Percentiles rank a stretch among this genome's conserved stretches.
Evolutionary conservation across 169 alveolate genomes (phyloP).

Genomic region (Eimeria praecox): DNA sequence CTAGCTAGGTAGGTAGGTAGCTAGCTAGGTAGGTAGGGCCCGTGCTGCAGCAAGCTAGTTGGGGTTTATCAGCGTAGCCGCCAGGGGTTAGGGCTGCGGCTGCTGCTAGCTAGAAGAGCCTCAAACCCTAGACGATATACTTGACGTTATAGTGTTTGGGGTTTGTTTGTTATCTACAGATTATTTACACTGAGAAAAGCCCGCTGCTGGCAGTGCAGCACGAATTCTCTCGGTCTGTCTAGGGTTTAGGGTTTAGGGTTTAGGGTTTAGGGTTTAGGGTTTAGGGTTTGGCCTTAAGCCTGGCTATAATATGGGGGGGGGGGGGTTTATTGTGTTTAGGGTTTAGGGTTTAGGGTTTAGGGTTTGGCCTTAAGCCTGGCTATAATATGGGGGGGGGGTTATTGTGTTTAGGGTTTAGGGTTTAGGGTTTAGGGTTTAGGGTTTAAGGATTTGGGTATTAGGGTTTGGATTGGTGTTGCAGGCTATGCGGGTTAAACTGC

Average conservation of each 20-base stretch:
- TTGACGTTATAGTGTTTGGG: too few species aligned
- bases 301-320: not conserved
- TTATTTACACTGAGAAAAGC: conserved; percentile 37
- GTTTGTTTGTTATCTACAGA: not conserved
- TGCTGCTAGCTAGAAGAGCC: not conserved
- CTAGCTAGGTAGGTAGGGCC: not conserved
- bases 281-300: not conserved
- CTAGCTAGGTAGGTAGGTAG: too few species aligned
- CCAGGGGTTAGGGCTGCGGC: not conserved
- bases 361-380: not conserved
- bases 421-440: not conserved
- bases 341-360: not conserved
- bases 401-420: not conserved
- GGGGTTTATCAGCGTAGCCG: not conserved
- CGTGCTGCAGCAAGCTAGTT: not conserved
- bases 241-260: not conserved
- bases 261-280: not conserved
- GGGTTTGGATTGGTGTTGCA: not conserved
- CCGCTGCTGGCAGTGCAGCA: conserved; percentile 70
- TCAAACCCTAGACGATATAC: not conserved
- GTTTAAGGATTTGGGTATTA: not conserved
- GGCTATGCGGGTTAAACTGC: conserved; percentile 60
- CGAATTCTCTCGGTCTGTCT: conserved; percentile 48
- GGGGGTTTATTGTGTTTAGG: not conserved
- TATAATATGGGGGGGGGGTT: not conserved